Evolutionary conservation across 768 basidiomycete genomes (phyloP).

Genomic region (Rhizopogon roseolus): DNA sequence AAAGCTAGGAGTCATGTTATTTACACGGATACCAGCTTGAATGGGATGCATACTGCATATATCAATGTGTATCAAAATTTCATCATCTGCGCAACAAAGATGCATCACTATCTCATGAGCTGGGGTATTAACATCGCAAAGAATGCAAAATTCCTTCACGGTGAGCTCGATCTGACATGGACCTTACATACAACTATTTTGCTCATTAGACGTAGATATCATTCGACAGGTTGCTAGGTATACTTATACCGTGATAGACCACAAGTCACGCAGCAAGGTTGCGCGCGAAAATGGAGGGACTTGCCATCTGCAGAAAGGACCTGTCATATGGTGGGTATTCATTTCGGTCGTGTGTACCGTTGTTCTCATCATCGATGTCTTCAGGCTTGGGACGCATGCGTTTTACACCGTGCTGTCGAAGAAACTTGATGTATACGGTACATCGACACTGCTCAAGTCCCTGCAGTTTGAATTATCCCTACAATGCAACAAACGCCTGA

Average conservation of each 20-base stretch:
- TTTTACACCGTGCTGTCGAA: conserved; percentile 62
- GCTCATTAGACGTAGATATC: conserved; percentile 37
- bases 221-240: conserved; percentile 59
- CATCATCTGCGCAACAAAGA: conserved; percentile 77
- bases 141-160: conserved; percentile 46
- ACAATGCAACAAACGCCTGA: conserved; percentile 37
- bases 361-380: conserved; percentile 3
- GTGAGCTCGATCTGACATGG: conserved; percentile 32
- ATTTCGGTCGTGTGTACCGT: background rate
- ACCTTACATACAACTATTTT: background rate
- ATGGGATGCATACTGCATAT: conserved; percentile 55
- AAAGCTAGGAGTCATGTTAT: conserved; percentile 76
- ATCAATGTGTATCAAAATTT: conserved; percentile 88
- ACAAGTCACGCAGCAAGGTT: conserved; percentile 37
- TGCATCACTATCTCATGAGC: conserved; percentile 72
- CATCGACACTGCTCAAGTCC: conserved; percentile 37
- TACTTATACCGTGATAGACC: conserved; percentile 47
- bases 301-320: conserved; percentile 42
- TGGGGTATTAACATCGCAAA: conserved; percentile 46
- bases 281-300: conserved; percentile 32
- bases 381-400: conserved; percentile 78
- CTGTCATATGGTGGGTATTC: conserved; percentile 56
- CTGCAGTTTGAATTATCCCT: conserved; percentile 49
- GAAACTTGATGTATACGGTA: conserved; percentile 44
- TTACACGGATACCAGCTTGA: conserved; percentile 72